Base-by-base conservation (phyloP, 1,284 basidiomycete genomes). In the Rhodotorula mucilaginosa region DNA sequence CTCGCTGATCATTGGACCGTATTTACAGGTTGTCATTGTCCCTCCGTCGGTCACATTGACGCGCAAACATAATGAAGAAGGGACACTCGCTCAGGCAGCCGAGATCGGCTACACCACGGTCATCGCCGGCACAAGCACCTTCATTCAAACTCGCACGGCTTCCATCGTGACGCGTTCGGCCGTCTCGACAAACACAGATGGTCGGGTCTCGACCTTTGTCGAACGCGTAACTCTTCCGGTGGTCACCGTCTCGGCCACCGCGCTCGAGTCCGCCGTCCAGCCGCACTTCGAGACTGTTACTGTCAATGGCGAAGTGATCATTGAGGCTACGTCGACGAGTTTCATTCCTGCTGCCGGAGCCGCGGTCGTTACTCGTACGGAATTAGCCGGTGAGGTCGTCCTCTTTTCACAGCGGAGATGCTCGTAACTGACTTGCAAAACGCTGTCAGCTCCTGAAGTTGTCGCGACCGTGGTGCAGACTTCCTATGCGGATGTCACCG, bases 41-140 rank as follows among this genome's bases (percentile, higher is more conserved):
- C 69, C 69, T 0, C 54, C 69, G 5, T 59, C 69, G 2, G 64
- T 70, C 18, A 49, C 63, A 19, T 49, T 29, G 26, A 64, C 62
- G 2, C 57, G 58, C 16, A 47, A 64, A 10, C 31, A 64, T 8
- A 7, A 67, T 3, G n/a, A 47, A 13, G 31, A 26, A n/a, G 16
- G 39, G 12, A 44, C 12, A 5, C 13, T n/a, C 8, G 61, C 31
- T 5, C n/a, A 68, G 23, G 58, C 61, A 13, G 39, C 47, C 26
- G 49, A 46, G 3, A 44, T 61, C 29, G 58, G 64, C 13, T 65
- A 64, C 34, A 68, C 65, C 21, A 71, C 70, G 2, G n/a, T 48
- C 39, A 31, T 71, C 6, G 31, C 67, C 39, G 70, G 69, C 21
- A 51, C 64, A 3, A 46, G 29, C 10, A 70, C 67, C 0, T 68